Base-by-base conservation (phyloP, 352 stramenopile species). In the Phytophthora europaea region DNA sequence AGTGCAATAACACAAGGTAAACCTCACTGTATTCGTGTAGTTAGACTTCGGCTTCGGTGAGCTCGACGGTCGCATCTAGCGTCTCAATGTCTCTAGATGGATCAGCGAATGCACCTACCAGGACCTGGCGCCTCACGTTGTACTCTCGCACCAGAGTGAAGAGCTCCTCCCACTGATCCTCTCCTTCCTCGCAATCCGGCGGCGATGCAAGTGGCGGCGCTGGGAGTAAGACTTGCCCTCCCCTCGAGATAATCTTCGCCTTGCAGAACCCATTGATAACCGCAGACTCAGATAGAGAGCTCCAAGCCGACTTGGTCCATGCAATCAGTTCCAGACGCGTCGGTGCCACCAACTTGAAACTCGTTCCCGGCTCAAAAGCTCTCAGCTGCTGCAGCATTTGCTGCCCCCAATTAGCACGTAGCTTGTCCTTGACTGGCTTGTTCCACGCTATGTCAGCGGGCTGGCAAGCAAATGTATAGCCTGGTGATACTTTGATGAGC, bases 391-490 rank as follows among this genome's bases (percentile, higher is more conserved):
- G 20, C 33, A 9, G 10, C 64, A 38, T 15, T 45, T 7, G 45
- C 20, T 54, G 8, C 13, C 48, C 48, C 48, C 48, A 54, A 54
- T 54, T 34, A 31, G 64, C 12, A 4, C 54, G 4, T 31, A 65
- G 5, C 20, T 54, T 65, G 56, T 31, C 13, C 34, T 72, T 72
- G 6, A 72, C 23, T 0, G 55, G 65, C 26, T 64, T 22, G 36
- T 64, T 64, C 38, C 40, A 64, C 5, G 34, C 22, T 20, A 45
- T 8, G 43, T 65, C 47, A 6, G 47, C 65, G 2, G 18, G 34
- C 6, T 61, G 53, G 20, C 53, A 64, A 1, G 52, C 54, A 47
- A 53, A 64, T 6, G 26, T 70, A 40, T 70, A 59, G 5, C 65
- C 22, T 0, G 56, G 48, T 8, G 36, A 18, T 4, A 67, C 26